Percentiles rank a stretch among this genome's conserved stretches.
Conservation (phyloP, 345 rosid species). For the Populus ilicifolia region DNA sequence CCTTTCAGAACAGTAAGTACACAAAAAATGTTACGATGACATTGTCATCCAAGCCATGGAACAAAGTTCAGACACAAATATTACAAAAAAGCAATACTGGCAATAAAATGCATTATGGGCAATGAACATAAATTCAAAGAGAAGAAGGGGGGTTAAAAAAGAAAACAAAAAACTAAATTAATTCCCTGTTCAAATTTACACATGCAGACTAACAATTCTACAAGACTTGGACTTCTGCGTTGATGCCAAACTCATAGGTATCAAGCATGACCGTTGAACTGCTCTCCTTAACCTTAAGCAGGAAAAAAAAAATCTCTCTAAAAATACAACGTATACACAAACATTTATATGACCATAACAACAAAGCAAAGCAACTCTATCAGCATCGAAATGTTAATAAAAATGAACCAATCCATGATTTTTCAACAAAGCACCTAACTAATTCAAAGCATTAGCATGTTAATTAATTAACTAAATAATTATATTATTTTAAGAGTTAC, state of each 20-base stretch:
- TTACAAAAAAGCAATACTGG: neutral
- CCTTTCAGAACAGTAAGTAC: neutral
- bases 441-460: neutral
- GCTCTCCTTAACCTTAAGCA: neutral
- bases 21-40: neutral
- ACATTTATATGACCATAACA: neutral
- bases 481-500: neutral
- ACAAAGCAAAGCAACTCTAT: neutral
- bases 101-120: neutral
- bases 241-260: neutral
- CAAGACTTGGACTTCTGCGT: neutral
- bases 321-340: neutral
- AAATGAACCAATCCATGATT: neutral
- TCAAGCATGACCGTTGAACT: neutral
- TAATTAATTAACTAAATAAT: neutral
- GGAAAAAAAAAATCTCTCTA: neutral
- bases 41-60: neutral
- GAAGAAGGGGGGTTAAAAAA: neutral
- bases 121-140: neutral
- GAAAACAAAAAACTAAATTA: neutral
- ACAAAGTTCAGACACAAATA: neutral
- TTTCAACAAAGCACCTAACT: neutral
- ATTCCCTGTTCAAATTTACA: neutral
- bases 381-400: neutral
- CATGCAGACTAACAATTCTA: neutral